These are phyloP conservation scores for Helicocarpus griseus DNA, from an alignment of 2,329 filamentous ascomycete species.

Conservation along the genomic window DNA sequence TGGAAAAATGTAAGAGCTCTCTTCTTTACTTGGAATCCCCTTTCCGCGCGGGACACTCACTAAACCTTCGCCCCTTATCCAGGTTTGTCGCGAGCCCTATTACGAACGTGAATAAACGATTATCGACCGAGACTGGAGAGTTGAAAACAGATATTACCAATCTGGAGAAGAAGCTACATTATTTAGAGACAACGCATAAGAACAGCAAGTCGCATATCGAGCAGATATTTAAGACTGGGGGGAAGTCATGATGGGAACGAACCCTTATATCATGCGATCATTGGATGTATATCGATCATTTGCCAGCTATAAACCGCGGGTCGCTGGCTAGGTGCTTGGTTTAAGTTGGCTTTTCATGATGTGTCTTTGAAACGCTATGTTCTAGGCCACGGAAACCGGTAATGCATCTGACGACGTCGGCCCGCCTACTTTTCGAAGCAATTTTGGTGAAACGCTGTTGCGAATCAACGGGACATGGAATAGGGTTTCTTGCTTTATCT, in stretches of 20 bases:
- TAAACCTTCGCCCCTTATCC: neutral
- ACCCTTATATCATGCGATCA: neutral
- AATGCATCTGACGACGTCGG: no score
- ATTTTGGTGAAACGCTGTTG: neutral
- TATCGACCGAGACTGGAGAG: conserved; percentile 63
- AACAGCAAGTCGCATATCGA: conserved; percentile 89
- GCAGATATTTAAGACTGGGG: conserved; percentile 62
- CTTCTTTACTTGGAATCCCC: neutral
- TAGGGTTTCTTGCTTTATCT: neutral
- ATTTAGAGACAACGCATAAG: conserved; percentile 88
- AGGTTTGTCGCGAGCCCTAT: conserved; percentile 84
- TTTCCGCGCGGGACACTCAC: neutral
- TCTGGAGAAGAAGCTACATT: conserved; percentile 80
- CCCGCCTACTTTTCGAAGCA: neutral
- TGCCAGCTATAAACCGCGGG: neutral
- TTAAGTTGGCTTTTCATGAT: neutral
- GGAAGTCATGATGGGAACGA: conserved; percentile 18
- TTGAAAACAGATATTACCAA: conserved; percentile 69
- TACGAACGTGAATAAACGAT: conserved; percentile 61
- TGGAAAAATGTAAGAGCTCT: conserved; percentile 73
- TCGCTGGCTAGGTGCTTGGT: neutral
- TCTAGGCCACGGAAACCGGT: neutral
- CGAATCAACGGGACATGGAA: neutral
- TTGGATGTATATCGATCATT: neutral
- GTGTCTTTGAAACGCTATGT: neutral